A percentile compares a stretch with the other conserved stretches of the same genome.
phyloP scores from a whole-genome alignment of 1,284 basidiomycete species.

The Malassezia restricta region DNA sequence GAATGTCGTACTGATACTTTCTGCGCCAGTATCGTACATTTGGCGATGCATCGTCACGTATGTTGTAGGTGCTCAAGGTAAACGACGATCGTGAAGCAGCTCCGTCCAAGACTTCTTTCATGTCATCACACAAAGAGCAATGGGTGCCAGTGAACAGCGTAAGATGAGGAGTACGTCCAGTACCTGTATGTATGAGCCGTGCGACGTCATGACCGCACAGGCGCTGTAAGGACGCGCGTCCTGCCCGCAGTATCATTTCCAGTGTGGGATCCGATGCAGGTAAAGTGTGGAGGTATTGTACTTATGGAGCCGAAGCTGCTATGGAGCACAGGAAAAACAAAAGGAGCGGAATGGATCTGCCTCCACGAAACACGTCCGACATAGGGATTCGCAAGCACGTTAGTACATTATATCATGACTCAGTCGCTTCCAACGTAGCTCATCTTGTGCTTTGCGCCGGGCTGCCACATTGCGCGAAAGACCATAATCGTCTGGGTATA shows the following conservation, averaged over 20 bases:
- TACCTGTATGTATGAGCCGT: neutral
- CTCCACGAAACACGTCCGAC: too few species aligned
- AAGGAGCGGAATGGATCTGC: too few species aligned
- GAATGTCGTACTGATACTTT: conserved; percentile 44
- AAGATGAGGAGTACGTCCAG: conserved; percentile 12
- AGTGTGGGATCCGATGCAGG: too few species aligned
- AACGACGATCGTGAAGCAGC: conserved; percentile 18
- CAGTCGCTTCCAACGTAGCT: neutral
- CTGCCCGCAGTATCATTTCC: too few species aligned
- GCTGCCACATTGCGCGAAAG: neutral
- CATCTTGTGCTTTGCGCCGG: neutral
- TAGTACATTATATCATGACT: neutral
- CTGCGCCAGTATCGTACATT: conserved; percentile 35
- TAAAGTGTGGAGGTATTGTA: too few species aligned
- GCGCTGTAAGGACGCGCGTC: neutral
- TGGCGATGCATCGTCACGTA: conserved; percentile 29
- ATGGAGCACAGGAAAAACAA: too few species aligned
- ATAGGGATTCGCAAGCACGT: neutral
- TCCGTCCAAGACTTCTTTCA: conserved; percentile 21
- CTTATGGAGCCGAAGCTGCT: too few species aligned
- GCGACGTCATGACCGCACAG: neutral
- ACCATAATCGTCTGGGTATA: conserved; percentile 1
- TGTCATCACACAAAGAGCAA: conserved; percentile 38
- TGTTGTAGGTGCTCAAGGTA: conserved; percentile 31
- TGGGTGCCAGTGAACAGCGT: conserved; percentile 39